phyloP scores from a whole-genome alignment of 1,139 yeast genomes.

The Scheffersomyces lignicola region DNA sequence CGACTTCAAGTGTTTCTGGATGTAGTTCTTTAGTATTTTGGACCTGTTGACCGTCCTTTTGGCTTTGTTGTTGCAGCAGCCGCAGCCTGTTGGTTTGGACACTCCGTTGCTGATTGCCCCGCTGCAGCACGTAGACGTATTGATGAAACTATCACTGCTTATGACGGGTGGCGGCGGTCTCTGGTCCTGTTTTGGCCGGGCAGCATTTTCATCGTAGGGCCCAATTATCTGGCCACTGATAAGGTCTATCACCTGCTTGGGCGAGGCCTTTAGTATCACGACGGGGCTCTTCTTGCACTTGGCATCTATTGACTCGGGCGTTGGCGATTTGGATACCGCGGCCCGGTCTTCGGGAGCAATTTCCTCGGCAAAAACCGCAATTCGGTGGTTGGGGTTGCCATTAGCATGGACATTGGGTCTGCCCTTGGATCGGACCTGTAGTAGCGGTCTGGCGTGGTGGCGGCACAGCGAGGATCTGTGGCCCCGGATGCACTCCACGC shows the following conservation, averaged over 20 bases:
- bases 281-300: slow-evolving; percentile 29
- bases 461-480: slow-evolving; percentile 87
- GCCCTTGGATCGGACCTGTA: slow-evolving; percentile 87
- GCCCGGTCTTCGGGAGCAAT: slow-evolving; percentile 18
- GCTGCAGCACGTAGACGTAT: slow-evolving; percentile 34
- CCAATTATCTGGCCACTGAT: slow-evolving; percentile 46
- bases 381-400: slow-evolving; percentile 51
- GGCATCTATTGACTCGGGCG: slow-evolving; percentile 4
- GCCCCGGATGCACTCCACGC: slow-evolving; percentile 87
- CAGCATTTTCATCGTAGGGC: slow-evolving; percentile 30
- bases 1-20: slow-evolving; percentile 23
- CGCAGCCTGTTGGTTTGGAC: slow-evolving; percentile 16
- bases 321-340: slow-evolving; percentile 1
- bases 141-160: slow-evolving; percentile 35
- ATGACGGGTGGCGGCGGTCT: slow-evolving; percentile 28
- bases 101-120: slow-evolving; percentile 18
- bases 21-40: slow-evolving; percentile 37
- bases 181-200: slow-evolving; percentile 11
- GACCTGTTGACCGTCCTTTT: slow-evolving; percentile 30
- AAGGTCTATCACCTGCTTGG: slow-evolving; percentile 52
- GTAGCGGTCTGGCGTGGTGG: slow-evolving; percentile 75
- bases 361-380: slow-evolving; percentile 59
- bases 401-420: slow-evolving; percentile 60
- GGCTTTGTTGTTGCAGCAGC: slow-evolving; percentile 24
- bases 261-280: slow-evolving; percentile 46